A percentile compares a stretch with the other conserved stretches of the same genome.
These are phyloP conservation scores for Fusarium sp. DNA, from an alignment of 2,329 filamentous ascomycete species.

Conservation along the genomic window DNA sequence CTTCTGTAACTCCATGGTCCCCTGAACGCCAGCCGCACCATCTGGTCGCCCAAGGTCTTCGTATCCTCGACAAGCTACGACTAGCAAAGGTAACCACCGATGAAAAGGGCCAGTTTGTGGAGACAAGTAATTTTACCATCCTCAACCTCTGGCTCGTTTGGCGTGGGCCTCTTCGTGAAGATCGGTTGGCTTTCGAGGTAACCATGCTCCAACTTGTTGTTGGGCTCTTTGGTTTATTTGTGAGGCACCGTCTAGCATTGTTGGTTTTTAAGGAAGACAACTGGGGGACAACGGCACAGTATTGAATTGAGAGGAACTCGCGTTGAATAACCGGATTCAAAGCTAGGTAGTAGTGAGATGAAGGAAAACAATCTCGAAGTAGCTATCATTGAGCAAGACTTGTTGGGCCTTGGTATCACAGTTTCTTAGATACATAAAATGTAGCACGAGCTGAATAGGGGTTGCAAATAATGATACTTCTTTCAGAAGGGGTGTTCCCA, in stretches of 20 bases:
- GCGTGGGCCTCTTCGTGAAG: slow-evolving; percentile 91
- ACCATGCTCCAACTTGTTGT: slow-evolving; percentile 80
- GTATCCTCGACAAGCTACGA: slow-evolving; percentile 75
- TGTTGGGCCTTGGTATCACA: not conserved
- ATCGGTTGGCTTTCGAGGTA: slow-evolving; percentile 83
- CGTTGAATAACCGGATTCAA: not conserved
- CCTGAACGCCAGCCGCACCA: slow-evolving; percentile 75
- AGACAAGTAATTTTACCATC: slow-evolving; percentile 91
- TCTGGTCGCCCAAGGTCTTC: slow-evolving; percentile 73
- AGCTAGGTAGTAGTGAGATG: not conserved
- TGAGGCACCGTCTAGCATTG: slow-evolving; percentile 86
- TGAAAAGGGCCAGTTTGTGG: slow-evolving; percentile 76
- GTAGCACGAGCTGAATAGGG: not conserved
- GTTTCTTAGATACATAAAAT: not conserved
- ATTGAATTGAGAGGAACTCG: slow-evolving; percentile 24
- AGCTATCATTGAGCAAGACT: not conserved
- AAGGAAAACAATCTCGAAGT: not conserved
- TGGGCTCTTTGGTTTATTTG: slow-evolving; percentile 86
- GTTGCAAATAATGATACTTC: slow-evolving; percentile 1
- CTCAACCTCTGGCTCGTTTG: slow-evolving; percentile 97
- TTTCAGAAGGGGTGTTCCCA: slow-evolving; percentile 33
- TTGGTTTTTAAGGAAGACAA: slow-evolving; percentile 95
- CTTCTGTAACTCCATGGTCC: slow-evolving; percentile 83
- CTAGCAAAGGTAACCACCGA: slow-evolving; percentile 78
- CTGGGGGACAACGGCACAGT: slow-evolving; percentile 59